Conservation (phyloP, 768 basidiomycete genomes). For the Trametopsis cervina region DNA sequence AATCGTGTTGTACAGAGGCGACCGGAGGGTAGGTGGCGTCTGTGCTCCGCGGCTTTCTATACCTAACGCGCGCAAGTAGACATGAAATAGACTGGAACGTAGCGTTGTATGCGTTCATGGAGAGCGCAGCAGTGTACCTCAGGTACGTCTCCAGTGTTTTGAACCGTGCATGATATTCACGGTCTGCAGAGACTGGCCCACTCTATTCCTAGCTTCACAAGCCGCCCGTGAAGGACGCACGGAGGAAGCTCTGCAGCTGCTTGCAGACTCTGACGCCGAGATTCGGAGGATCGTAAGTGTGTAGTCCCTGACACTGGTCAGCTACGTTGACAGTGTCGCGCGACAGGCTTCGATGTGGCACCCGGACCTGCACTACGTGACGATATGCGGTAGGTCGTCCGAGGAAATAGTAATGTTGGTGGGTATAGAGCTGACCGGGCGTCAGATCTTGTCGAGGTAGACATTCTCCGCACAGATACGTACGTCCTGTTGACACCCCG, state of each 20-base stretch:
- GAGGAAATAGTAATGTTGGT: no score
- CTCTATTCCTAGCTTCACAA: constrained; percentile 1
- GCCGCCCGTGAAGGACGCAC: constrained; percentile 4
- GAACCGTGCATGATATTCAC: no score
- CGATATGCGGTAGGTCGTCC: constrained; percentile 12
- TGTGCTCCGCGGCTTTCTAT: not conserved
- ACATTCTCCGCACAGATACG: no score
- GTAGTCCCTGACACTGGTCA: not conserved
- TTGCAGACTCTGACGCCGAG: constrained; percentile 8
- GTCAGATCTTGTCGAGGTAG: no score
- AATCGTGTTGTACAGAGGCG: not conserved
- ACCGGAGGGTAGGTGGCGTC: not conserved
- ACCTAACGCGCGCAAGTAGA: not conserved
- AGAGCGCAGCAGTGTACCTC: constrained; percentile 11
- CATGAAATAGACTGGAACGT: constrained; percentile 8
- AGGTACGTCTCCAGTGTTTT: constrained; percentile 2
- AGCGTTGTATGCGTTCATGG: constrained; percentile 9
- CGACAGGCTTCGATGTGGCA: constrained; percentile 6
- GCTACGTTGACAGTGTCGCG: not conserved
- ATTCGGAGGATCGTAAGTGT: constrained; percentile 11
- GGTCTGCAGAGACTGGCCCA: constrained; percentile 11
- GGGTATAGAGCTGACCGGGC: no score
- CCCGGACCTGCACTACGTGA: constrained; percentile 9
- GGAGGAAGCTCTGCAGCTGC: constrained; percentile 2
- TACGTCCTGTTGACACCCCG: not conserved